Conservation (phyloP, 805 yeast genomes). For the Starmerella bombi region DNA sequence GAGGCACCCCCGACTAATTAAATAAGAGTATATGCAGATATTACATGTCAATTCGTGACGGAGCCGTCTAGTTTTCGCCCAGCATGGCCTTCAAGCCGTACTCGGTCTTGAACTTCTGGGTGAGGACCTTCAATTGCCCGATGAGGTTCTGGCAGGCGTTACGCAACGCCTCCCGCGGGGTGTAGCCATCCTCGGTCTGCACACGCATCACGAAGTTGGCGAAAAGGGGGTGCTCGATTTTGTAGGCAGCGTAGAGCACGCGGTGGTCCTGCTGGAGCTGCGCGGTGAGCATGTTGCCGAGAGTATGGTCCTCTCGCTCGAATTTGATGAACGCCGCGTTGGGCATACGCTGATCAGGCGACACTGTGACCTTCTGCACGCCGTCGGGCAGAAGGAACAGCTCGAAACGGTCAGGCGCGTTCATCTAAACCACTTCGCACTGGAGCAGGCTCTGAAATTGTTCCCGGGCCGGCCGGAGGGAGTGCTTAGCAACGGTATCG, state of each 20-base stretch:
- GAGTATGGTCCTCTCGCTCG: conserved; percentile 95
- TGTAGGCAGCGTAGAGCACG: conserved; percentile 94
- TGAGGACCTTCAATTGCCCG: conserved; percentile 59
- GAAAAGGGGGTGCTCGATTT: conserved; percentile 93
- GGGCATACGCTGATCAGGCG: conserved; percentile 90
- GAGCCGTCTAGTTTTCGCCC: conserved; percentile 21
- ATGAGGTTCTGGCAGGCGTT: conserved; percentile 81
- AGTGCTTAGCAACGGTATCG: neutral
- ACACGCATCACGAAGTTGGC: conserved; percentile 89
- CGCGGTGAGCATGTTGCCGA: conserved; percentile 78
- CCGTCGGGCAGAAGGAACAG: conserved; percentile 95
- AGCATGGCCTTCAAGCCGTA: conserved; percentile 71
- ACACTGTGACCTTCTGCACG: conserved; percentile 76
- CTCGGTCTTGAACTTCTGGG: conserved; percentile 73
- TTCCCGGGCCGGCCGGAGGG: neutral
- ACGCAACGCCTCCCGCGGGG: conserved; percentile 79
- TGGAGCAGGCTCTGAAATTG: neutral
- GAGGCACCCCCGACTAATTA: too few relatives aligned
- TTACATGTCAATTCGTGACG: too few relatives aligned
- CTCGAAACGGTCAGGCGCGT: conserved; percentile 98
- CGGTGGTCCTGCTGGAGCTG: conserved; percentile 74
- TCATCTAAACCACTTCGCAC: conserved; percentile 39
- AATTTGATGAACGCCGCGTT: conserved; percentile 86
- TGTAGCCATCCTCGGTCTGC: conserved; percentile 90
- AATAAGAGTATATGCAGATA: too few relatives aligned